Conservation (phyloP, 495 filamentous ascomycete species). For the Cercophora sp. region DNA sequence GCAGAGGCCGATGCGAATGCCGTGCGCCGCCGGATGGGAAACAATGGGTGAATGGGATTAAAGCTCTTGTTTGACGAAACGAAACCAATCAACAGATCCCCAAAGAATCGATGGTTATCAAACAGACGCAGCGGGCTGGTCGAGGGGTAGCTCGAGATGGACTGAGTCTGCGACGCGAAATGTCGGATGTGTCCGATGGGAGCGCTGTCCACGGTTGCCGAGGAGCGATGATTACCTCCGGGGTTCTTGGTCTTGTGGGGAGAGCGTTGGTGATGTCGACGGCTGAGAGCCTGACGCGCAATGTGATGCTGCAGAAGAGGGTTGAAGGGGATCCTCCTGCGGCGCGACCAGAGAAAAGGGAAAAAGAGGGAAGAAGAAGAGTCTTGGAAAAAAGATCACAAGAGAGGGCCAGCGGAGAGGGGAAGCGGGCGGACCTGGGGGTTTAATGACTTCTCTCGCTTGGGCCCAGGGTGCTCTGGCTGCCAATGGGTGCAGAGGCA, state of each 20-base stretch:
- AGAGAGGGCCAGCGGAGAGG: slow-evolving; percentile 24
- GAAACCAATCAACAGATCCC: slow-evolving; percentile 38
- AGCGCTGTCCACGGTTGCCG: slow-evolving; percentile 8
- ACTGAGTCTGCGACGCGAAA: slow-evolving; percentile 30
- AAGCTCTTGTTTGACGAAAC: slow-evolving; percentile 36
- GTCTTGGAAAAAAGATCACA: slow-evolving; percentile 33
- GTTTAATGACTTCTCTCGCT: slow-evolving; percentile 36
- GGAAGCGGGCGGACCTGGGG: slow-evolving; percentile 29
- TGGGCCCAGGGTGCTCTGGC: slow-evolving; percentile 16
- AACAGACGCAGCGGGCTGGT: slow-evolving; percentile 21
- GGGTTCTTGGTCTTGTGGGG: slow-evolving; percentile 16
- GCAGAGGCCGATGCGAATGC: slow-evolving; percentile 15
- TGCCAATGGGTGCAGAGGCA: slow-evolving; percentile 11
- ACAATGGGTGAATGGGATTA: slow-evolving; percentile 40
- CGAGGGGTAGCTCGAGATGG: slow-evolving; percentile 23
- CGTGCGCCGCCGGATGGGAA: slow-evolving; percentile 27
- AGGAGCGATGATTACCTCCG: slow-evolving; percentile 28
- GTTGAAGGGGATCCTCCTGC: slow-evolving; percentile 23
- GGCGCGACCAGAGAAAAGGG: slow-evolving; percentile 26
- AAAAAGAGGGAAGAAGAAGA: slow-evolving; percentile 30
- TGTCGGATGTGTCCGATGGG: slow-evolving; percentile 26
- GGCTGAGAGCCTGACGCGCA: neutral
- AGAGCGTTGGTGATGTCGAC: slow-evolving; percentile 5
- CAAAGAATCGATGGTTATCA: slow-evolving; percentile 30
- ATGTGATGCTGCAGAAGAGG: slow-evolving; percentile 17